Evolutionary conservation across 208 protist genomes (phyloP).

Genomic region (Leishmania arabica): DNA sequence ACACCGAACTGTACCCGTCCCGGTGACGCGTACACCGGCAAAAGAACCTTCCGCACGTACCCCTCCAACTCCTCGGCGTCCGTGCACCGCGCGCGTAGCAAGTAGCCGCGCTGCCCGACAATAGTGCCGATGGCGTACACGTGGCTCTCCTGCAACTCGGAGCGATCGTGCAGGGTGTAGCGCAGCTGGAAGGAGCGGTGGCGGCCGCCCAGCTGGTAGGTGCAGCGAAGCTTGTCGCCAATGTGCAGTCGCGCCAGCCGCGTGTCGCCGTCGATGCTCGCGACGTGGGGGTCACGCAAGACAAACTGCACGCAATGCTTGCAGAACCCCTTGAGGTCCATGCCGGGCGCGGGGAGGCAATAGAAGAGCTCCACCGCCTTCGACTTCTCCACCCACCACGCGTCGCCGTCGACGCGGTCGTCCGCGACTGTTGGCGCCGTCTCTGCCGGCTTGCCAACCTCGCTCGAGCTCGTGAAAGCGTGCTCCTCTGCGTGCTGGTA

Average conservation of each 20-base stretch:
- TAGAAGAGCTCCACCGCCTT: conserved; percentile 81
- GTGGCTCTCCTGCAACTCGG: conserved; percentile 57
- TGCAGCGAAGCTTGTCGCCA: conserved; percentile 68
- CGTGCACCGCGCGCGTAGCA: conserved; percentile 65
- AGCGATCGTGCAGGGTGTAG: conserved; percentile 52
- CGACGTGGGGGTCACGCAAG: conserved; percentile 64
- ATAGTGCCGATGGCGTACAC: conserved; percentile 79
- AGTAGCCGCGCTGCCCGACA: conserved; percentile 75
- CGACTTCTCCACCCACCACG: conserved; percentile 74
- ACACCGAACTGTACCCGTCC: conserved; percentile 65
- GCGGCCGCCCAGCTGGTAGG: conserved; percentile 50
- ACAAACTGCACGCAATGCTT: conserved; percentile 75
- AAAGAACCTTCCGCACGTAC: conserved; percentile 67
- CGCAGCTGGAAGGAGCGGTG: conserved; percentile 74
- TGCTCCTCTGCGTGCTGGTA: background rate
- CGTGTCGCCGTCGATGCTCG: conserved; percentile 71
- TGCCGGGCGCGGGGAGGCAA: conserved; percentile 66
- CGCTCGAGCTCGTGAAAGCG: background rate
- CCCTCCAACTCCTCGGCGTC: conserved; percentile 74
- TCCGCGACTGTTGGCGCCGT: background rate
- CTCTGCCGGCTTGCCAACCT: background rate
- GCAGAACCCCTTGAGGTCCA: conserved; percentile 70
- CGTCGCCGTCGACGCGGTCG: conserved; percentile 11
- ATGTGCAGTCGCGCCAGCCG: conserved; percentile 56
- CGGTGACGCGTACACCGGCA: conserved; percentile 59